Evolutionary conservation across 345 rosid genomes (phyloP).

Genomic region (Eucalyptus urophylla): DNA sequence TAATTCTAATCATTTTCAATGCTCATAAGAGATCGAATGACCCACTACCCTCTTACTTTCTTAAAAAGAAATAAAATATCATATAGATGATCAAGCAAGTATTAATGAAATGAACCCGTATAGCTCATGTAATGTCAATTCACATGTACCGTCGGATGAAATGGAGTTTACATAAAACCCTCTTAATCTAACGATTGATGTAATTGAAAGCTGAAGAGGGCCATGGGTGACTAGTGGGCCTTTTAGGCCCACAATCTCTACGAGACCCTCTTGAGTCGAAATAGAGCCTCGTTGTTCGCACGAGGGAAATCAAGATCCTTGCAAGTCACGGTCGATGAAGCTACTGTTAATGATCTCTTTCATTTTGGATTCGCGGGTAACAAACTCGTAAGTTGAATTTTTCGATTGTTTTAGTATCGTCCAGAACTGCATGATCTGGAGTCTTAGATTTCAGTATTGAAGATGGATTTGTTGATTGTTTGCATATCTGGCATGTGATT

Average conservation of each 20-base stretch:
- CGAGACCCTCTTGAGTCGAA: background rate
- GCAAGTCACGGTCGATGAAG: background rate
- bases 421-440: accelerated
- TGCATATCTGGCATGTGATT: background rate
- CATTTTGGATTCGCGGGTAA: background rate
- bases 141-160: background rate
- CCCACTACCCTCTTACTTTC: background rate
- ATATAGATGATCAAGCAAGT: background rate
- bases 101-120: background rate
- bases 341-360: background rate
- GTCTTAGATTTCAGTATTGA: background rate
- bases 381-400: background rate
- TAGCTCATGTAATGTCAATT: background rate
- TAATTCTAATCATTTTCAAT: background rate
- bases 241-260: background rate
- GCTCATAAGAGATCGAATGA: background rate
- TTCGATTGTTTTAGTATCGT: background rate
- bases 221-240: background rate
- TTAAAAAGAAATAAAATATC: accelerated
- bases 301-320: background rate
- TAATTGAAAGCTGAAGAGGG: background rate
- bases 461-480: background rate
- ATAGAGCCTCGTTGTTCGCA: background rate
- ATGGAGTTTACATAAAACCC: background rate
- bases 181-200: background rate